A percentile compares a stretch with the other conserved stretches of the same genome.
These are phyloP conservation scores for Penicillium sp. DNA, from an alignment of 2,329 filamentous ascomycete genomes.

Conservation along the genomic window DNA sequence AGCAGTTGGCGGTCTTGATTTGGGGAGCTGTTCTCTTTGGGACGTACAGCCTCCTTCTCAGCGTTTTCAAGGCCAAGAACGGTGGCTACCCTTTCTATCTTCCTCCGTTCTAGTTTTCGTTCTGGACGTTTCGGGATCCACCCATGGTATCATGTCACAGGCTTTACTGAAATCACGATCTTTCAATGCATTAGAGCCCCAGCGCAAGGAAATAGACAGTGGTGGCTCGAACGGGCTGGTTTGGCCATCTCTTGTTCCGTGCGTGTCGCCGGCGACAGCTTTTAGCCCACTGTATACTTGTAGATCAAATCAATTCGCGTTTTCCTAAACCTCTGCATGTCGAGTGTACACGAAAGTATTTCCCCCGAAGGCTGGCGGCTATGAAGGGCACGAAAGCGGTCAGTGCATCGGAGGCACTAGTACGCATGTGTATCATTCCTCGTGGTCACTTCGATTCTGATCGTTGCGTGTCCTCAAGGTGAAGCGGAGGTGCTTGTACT, in stretches of 20 bases:
- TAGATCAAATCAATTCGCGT: slow-evolving; percentile 10
- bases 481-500: background rate
- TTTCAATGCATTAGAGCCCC: background rate
- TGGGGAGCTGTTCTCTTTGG: slow-evolving; percentile 76
- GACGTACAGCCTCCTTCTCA: slow-evolving; percentile 91
- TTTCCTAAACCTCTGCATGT: background rate
- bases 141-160: background rate
- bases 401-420: background rate
- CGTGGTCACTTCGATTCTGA: background rate
- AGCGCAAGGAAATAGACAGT: background rate
- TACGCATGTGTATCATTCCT: background rate
- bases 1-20: slow-evolving; percentile 76
- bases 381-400: background rate
- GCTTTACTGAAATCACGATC: background rate
- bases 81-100: slow-evolving; percentile 90
- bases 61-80: slow-evolving; percentile 92
- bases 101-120: slow-evolving; percentile 70
- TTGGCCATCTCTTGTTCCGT: background rate
- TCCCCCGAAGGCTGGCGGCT: too few relatives aligned
- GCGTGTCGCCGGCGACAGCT: slow-evolving; percentile 14
- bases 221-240: background rate
- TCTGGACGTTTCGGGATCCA: background rate
- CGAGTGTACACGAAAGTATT: background rate
- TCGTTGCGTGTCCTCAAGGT: background rate
- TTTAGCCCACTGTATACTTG: slow-evolving; percentile 12